These are phyloP conservation scores for Fusarium solani-melongenae DNA, from an alignment of 2,329 filamentous ascomycete genomes.

Conservation along the genomic window DNA sequence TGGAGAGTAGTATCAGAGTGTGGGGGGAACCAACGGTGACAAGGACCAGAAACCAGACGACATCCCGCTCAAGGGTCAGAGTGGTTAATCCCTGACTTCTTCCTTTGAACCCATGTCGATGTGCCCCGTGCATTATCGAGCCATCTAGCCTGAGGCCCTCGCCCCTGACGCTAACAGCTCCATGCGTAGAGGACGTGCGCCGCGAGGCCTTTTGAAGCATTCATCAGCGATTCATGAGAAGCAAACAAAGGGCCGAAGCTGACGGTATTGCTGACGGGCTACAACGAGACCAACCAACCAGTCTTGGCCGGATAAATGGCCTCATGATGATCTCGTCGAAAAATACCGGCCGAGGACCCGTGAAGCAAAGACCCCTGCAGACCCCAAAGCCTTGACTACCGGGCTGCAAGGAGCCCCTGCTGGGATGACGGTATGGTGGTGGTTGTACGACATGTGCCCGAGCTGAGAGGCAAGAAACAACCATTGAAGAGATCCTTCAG, in stretches of 20 bases:
- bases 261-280: not conserved
- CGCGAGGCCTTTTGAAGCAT: conserved; percentile 5
- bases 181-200: conserved; percentile 20
- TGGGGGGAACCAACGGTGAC: conserved; percentile 9
- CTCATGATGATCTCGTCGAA: conserved; percentile 2
- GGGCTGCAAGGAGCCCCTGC: conserved; percentile 15
- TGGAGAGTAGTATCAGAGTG: conserved; percentile 14
- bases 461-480: not conserved
- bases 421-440: not conserved
- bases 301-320: not conserved
- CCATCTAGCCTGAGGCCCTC: conserved; percentile 21
- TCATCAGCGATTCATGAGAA: conserved; percentile 4
- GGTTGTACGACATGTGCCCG: not conserved
- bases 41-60: not conserved
- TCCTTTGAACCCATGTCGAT: conserved; percentile 15
- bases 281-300: not conserved
- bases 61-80: not conserved
- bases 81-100: conserved; percentile 10
- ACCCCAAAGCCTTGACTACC: not conserved
- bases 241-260: conserved; percentile 24
- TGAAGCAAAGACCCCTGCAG: conserved; percentile 11
- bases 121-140: conserved; percentile 26
- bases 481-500: conserved; percentile 1
- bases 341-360: conserved; percentile 8
- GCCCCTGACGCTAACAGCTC: conserved; percentile 33